A percentile compares a stretch with the other conserved stretches of the same genome.
Evolutionary conservation across 2,329 filamentous ascomycete genomes (phyloP).

Genomic region (Ophiostoma perfectum): DNA sequence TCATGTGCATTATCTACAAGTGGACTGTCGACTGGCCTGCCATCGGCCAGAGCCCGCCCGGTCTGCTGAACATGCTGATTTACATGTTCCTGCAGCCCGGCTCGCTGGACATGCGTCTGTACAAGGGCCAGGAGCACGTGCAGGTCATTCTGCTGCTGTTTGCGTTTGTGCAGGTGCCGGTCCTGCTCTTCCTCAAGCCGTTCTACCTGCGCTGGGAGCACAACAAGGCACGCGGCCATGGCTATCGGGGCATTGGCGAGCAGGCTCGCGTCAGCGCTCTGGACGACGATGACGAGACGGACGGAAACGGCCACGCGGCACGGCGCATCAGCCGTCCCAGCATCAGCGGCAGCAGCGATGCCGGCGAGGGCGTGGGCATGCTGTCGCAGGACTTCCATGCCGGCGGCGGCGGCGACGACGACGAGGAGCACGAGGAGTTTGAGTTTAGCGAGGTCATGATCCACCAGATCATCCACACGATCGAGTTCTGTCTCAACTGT

Average conservation of each 20-base stretch:
- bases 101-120: slow-evolving; percentile 65
- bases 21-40: slow-evolving; percentile 85
- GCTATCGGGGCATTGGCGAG: slow-evolving; percentile 91
- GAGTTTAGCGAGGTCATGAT: slow-evolving; percentile 98
- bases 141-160: slow-evolving; percentile 76
- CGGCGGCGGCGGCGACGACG: slow-evolving; percentile 36
- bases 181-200: slow-evolving; percentile 90
- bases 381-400: slow-evolving; percentile 64
- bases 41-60: slow-evolving; percentile 65
- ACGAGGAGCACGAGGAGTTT: slow-evolving; percentile 87
- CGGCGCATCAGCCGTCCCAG: slow-evolving; percentile 31
- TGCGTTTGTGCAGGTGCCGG: slow-evolving; percentile 79
- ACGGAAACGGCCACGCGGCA: slow-evolving; percentile 42
- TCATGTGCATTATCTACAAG: slow-evolving; percentile 92
- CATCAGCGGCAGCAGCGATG: slow-evolving; percentile 53
- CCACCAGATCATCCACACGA: slow-evolving; percentile 97
- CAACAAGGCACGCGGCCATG: slow-evolving; percentile 78
- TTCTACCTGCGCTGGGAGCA: slow-evolving; percentile 92
- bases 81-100: slow-evolving; percentile 98
- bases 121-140: slow-evolving; percentile 67
- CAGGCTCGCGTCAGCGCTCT: slow-evolving; percentile 81
- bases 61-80: slow-evolving; percentile 96
- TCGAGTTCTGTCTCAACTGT: slow-evolving; percentile 98
- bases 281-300: slow-evolving; percentile 76
- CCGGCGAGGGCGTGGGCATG: slow-evolving; percentile 74